Conservation (phyloP, 2,329 filamentous ascomycete genomes). For the Phaeosphaeriaceae sp. region DNA sequence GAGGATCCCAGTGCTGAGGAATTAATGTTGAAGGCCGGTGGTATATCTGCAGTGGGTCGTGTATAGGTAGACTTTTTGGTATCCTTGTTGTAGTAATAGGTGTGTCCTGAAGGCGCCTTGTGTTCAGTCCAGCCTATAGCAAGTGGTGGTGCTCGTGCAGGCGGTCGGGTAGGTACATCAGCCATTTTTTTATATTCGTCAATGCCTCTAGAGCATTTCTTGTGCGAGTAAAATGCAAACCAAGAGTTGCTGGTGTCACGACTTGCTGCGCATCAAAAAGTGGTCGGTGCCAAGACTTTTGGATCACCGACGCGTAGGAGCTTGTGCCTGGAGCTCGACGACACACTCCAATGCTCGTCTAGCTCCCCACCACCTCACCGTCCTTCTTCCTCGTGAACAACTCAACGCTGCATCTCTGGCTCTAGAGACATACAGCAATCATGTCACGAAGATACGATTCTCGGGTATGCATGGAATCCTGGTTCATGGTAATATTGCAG, state of each 20-base stretch:
- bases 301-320: constrained; percentile 43
- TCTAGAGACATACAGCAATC: constrained; percentile 38
- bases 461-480: constrained; percentile 67
- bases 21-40: constrained; percentile 3
- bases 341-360: constrained; percentile 19
- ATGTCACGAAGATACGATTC: constrained; percentile 99
- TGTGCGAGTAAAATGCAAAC: no score
- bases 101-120: constrained; percentile 85
- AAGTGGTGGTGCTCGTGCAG: constrained; percentile 61
- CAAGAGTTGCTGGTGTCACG: constrained; percentile 19
- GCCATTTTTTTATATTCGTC: constrained; percentile 26
- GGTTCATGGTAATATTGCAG: constrained; percentile 11
- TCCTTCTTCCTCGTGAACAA: constrained; percentile 9
- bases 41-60: constrained; percentile 59
- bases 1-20: constrained; percentile 7
- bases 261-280: constrained; percentile 29
- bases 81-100: constrained; percentile 83
- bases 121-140: constrained; percentile 91
- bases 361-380: constrained; percentile 28
- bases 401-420: constrained; percentile 3
- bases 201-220: neutral
- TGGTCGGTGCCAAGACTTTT: constrained; percentile 36
- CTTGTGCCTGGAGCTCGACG: constrained; percentile 48
- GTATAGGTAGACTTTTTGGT: constrained; percentile 89
- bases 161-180: constrained; percentile 37